Evolutionary conservation across 2,329 filamentous ascomycete genomes (phyloP).

Genomic region (Trichoderma harzianum): DNA sequence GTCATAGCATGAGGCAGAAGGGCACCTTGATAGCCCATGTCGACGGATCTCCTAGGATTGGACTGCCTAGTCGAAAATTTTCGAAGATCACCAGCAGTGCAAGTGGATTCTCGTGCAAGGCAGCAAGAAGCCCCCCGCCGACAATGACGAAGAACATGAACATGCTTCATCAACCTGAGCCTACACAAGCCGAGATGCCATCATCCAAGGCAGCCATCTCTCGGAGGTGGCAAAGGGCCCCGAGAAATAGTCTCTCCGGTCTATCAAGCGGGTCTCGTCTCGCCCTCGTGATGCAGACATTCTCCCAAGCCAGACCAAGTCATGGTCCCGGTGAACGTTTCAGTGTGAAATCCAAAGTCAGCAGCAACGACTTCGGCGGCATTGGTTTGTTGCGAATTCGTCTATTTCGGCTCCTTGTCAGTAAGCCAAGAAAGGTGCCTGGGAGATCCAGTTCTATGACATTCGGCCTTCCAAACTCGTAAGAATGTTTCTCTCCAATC

Average conservation of each 20-base stretch:
- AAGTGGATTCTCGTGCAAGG: not conserved
- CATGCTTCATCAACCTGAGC: not conserved
- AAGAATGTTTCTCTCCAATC: not conserved
- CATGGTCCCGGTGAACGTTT: not conserved
- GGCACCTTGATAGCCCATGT: not conserved
- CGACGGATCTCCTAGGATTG: not conserved
- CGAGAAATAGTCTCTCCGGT: not conserved
- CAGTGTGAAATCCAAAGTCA: not conserved
- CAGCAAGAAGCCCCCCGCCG: not conserved
- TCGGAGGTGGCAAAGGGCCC: not conserved
- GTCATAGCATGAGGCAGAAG: not conserved
- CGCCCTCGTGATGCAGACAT: not conserved
- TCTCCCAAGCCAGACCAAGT: not conserved
- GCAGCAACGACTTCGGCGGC: not conserved
- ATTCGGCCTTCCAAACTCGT: not conserved
- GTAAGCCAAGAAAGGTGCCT: not conserved
- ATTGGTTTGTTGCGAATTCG: not conserved
- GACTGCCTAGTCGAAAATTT: not conserved
- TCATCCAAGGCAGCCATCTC: not conserved
- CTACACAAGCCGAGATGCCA: not conserved
- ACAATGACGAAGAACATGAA: not conserved
- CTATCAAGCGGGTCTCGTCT: not conserved
- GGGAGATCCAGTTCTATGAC: not conserved
- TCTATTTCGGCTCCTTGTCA: not conserved
- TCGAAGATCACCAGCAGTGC: not conserved